Evolutionary conservation across 345 rosid genomes (phyloP), one percentile per base, ranked within the genome.

Genomic region (Clausena lansium): DNA sequence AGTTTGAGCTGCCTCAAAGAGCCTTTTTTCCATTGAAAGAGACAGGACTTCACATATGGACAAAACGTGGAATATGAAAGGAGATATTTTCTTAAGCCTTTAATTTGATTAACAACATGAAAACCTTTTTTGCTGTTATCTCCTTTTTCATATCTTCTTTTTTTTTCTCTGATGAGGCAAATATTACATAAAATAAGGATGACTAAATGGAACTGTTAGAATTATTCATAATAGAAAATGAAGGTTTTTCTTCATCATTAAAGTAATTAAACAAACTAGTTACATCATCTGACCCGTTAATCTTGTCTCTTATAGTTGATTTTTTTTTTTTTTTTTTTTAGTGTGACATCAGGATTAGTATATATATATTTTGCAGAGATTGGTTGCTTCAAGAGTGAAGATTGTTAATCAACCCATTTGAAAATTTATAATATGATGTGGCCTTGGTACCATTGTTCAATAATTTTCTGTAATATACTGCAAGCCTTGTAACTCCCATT

Each of bases 1-100:
- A 11, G 64, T 54, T 25, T 65, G 74, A 76, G 84, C 79, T 59
- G 75, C 78, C 63, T 80, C 73, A 27, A 80, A 73, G 71, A 76
- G 65, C 59, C 71, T 71, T 61, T 14, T 50, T 13, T 4, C 20
- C 55, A 15, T 50, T 50, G 2, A 50, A 17, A 50, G 20, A 15
- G 55, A 50, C 7, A 3, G 55, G 55, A 15, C 7, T 50, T 50
- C 7, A 50, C 6, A 50, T 50, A 15, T 50, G 22, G 55, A 20
- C 17, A 50, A 50, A 47, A 47, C 19, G 20, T 14, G 54, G 19
- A 47, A 47, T 47, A 47, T 14, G 5, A 47, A 47, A 47, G 54
- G 54, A 47, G 20, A 47, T 14, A 47, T 14, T 47, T 14, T 47
- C 5, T 47, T 4, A 47, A 47, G 54, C 6, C 45, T 9, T 9